phyloP scores from a whole-genome alignment of 805 yeast genomes.

The Priceomyces fermenticarens region DNA sequence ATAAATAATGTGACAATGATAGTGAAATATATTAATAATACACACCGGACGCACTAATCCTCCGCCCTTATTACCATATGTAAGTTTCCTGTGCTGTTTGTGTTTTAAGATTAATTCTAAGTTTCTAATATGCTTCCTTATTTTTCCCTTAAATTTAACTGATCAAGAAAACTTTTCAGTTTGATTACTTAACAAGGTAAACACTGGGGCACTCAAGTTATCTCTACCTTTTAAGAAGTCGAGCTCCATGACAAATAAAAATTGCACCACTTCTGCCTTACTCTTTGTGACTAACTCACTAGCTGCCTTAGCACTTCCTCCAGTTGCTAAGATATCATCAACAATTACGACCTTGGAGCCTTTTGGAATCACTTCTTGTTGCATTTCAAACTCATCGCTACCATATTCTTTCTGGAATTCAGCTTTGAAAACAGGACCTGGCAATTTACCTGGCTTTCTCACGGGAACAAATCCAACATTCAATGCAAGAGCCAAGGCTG shows the following conservation, averaged over 20 bases:
- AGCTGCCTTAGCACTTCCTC: conserved; percentile 94
- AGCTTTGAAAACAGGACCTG: conserved; percentile 75
- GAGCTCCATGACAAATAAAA: conserved; percentile 87
- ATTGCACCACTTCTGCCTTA: conserved; percentile 74
- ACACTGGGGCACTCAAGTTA: conserved; percentile 80
- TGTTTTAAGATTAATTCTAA: not conserved
- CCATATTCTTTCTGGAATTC: conserved; percentile 91
- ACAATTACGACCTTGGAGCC: conserved; percentile 84
- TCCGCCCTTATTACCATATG: not conserved
- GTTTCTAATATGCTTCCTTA: no score
- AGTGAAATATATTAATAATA: no score
- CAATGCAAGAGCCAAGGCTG: conserved; percentile 85
- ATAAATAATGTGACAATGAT: no score
- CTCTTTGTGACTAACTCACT: conserved; percentile 72
- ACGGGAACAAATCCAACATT: conserved; percentile 92
- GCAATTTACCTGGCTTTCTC: conserved; percentile 93
- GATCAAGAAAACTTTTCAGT: conserved; percentile 40
- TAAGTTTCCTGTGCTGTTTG: not conserved
- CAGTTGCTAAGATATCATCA: conserved; percentile 97
- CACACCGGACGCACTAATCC: no score
- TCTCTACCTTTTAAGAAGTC: conserved; percentile 94
- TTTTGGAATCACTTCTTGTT: conserved; percentile 71
- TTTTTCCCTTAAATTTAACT: no score
- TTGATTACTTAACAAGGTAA: conserved; percentile 85
- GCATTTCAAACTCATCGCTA: conserved; percentile 83